Conservation (phyloP, 1,139 yeast species). For the Williopsis jadinii region DNA sequence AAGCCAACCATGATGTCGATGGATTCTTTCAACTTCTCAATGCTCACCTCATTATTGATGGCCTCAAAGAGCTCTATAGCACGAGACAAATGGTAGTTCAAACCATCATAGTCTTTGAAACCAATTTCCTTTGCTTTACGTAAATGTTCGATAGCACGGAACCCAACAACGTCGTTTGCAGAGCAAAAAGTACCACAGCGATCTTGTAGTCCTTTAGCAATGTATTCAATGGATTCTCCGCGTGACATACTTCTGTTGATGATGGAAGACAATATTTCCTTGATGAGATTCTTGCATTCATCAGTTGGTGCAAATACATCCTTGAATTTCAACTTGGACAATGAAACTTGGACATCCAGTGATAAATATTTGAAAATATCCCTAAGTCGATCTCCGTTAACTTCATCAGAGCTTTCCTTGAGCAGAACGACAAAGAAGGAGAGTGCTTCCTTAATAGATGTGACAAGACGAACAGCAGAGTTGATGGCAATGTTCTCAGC, state of each 20-base stretch:
- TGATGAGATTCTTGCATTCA: constrained; percentile 59
- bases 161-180: constrained; percentile 85
- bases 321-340: constrained; percentile 61
- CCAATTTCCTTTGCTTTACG: constrained; percentile 81
- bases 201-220: constrained; percentile 82
- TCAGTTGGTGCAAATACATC: constrained; percentile 69
- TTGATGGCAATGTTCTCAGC: constrained; percentile 90
- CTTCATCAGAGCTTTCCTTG: constrained; percentile 64
- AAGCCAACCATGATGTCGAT: constrained; percentile 70
- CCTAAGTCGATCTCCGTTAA: constrained; percentile 28
- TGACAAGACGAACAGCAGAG: constrained; percentile 67
- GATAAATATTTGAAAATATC: constrained; percentile 69
- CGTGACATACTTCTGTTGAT: constrained; percentile 82
- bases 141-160: constrained; percentile 88
- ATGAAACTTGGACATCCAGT: constrained; percentile 56
- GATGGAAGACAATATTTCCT: constrained; percentile 81
- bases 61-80: constrained; percentile 74
- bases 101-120: constrained; percentile 59
- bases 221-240: constrained; percentile 91
- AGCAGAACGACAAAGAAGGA: constrained; percentile 78
- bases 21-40: constrained; percentile 79
- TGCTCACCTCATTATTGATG: constrained; percentile 69
- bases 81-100: constrained; percentile 61
- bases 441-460: constrained; percentile 80
- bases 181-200: constrained; percentile 96